These are phyloP conservation scores for Clarireedia homoeocarpa DNA, from an alignment of 2,329 filamentous ascomycete genomes.

Conservation along the genomic window DNA sequence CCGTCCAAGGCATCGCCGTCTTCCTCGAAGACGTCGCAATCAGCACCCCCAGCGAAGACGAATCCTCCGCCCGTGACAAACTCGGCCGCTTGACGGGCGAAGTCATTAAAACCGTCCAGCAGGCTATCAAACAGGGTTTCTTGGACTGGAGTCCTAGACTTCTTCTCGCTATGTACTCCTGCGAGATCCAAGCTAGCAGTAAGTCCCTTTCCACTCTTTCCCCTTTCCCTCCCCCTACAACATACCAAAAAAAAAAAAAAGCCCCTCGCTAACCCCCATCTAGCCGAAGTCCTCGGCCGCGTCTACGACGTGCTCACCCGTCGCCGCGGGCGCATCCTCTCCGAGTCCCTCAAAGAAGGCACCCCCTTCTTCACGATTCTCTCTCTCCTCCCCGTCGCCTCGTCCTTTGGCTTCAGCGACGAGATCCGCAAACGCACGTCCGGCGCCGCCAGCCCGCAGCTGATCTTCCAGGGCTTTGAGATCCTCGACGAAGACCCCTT, in stretches of 20 bases:
- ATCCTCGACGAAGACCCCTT: constrained; percentile 92
- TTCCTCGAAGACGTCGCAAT: constrained; percentile 75
- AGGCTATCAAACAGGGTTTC: constrained; percentile 77
- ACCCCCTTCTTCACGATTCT: constrained; percentile 95
- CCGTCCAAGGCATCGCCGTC: constrained; percentile 86
- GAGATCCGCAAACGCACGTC: constrained; percentile 94
- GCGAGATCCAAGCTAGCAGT: constrained; percentile 93
- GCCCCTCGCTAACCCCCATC: background rate
- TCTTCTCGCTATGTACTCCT: constrained; percentile 94
- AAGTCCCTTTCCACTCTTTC: constrained; percentile 30
- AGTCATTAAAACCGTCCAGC: constrained; percentile 81
- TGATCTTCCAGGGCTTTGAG: constrained; percentile 90
- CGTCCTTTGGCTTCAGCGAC: constrained; percentile 92
- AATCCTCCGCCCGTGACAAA: constrained; percentile 51
- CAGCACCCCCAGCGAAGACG: constrained; percentile 43
- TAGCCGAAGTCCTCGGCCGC: constrained; percentile 83
- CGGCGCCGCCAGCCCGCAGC: constrained; percentile 83
- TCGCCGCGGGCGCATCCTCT: constrained; percentile 79
- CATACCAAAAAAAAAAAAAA: constrained; percentile 11
- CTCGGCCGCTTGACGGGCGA: constrained; percentile 83
- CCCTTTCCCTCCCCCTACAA: background rate
- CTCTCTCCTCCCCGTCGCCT: constrained; percentile 80
- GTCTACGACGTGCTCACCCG: constrained; percentile 98
- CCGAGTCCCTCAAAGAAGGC: constrained; percentile 87
- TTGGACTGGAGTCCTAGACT: constrained; percentile 95